These are phyloP conservation scores for Thalia dealbata DNA, from an alignment of 176 grass and related monocot genomes.

Conservation along the genomic window DNA sequence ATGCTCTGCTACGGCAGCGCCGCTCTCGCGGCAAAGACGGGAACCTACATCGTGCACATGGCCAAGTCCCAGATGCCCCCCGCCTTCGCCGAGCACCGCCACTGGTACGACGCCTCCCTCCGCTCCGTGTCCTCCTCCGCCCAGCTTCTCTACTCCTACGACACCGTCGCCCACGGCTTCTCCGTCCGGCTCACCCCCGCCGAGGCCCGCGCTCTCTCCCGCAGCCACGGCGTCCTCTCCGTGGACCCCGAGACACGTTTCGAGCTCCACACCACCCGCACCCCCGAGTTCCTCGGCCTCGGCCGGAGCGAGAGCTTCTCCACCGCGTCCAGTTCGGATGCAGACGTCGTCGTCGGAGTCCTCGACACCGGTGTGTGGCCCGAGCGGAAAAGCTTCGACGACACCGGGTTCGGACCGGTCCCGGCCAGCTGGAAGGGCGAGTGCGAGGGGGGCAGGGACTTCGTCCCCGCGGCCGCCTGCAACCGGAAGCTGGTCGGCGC, in stretches of 20 bases:
- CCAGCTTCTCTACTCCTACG: neutral
- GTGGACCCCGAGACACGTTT: neutral
- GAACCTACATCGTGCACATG: conserved; percentile 8
- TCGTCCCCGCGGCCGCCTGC: neutral
- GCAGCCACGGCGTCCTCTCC: conserved; percentile 4
- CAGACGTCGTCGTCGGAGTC: neutral
- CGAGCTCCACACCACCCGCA: conserved; percentile 7
- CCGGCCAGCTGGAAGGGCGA: conserved; percentile 2
- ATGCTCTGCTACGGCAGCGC: neutral
- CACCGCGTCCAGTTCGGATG: neutral
- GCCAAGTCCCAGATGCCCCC: neutral
- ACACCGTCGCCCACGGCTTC: conserved; percentile 7
- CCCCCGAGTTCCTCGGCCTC: conserved; percentile 9
- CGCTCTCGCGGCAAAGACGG: neutral
- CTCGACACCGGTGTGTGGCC: conserved; percentile 9
- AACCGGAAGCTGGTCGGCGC: conserved; percentile 11
- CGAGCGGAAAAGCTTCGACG: conserved; percentile 1
- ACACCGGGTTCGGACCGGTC: neutral
- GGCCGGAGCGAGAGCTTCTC: neutral
- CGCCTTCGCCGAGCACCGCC: neutral
- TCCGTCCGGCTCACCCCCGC: neutral
- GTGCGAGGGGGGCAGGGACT: neutral
- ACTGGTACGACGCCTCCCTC: conserved; percentile 6
- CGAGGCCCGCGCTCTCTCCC: neutral
- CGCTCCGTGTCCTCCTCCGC: neutral